phyloP scores from a whole-genome alignment of 2,329 filamentous ascomycete species.

The Fonsecaea multimorphosa region DNA sequence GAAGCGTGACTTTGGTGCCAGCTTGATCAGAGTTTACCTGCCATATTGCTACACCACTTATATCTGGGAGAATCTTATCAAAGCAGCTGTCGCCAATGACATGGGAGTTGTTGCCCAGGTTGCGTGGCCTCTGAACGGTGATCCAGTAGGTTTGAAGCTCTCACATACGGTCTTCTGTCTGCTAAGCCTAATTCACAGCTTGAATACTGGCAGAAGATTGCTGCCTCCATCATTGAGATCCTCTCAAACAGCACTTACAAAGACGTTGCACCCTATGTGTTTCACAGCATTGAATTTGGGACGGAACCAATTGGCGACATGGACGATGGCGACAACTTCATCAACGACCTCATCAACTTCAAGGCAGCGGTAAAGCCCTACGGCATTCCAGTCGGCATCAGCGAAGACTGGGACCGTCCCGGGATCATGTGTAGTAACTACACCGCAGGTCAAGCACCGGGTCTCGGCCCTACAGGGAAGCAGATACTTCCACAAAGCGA shows the following conservation, averaged over 20 bases:
- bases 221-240: slow-evolving; percentile 21
- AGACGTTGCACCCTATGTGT: slow-evolving; percentile 18
- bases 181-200: slow-evolving; percentile 3
- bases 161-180: background rate
- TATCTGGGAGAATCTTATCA: slow-evolving; percentile 23
- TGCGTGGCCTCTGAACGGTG: slow-evolving; percentile 22
- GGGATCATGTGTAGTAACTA: slow-evolving; percentile 19
- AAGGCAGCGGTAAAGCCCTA: slow-evolving; percentile 16
- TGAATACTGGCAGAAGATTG: slow-evolving; percentile 19
- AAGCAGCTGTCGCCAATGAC: slow-evolving; percentile 19
- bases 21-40: slow-evolving; percentile 19
- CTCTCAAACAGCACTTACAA: slow-evolving; percentile 18
- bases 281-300: slow-evolving; percentile 22
- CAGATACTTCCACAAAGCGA: slow-evolving; percentile 22
- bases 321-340: slow-evolving; percentile 21
- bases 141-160: slow-evolving; percentile 9
- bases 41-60: slow-evolving; percentile 26
- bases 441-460: slow-evolving; percentile 12
- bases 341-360: slow-evolving; percentile 18
- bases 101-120: slow-evolving; percentile 22
- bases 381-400: slow-evolving; percentile 21
- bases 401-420: slow-evolving; percentile 23
- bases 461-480: slow-evolving; percentile 15
- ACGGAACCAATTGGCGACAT: slow-evolving; percentile 20
- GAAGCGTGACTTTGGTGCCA: slow-evolving; percentile 23